A percentile compares a stretch with the other conserved stretches of the same genome.
Evolutionary conservation across 2,329 filamentous ascomycete genomes (phyloP).

Genomic region (Phyllosticta citriasiana): DNA sequence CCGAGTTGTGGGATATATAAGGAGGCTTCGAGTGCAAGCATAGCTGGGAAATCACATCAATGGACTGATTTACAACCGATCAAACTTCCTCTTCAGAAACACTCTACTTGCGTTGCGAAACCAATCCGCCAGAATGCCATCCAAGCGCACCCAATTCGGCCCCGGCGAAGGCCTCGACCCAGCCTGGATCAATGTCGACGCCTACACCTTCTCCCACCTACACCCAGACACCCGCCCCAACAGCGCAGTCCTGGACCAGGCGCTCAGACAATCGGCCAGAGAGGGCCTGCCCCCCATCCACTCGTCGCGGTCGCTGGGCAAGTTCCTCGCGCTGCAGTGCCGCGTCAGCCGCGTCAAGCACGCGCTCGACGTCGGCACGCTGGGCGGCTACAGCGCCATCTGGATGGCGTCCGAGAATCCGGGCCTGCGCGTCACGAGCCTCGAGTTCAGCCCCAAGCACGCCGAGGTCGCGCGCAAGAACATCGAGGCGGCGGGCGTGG

Average conservation of each 20-base stretch:
- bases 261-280: neutral
- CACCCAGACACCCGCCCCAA: neutral
- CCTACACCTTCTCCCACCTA: neutral
- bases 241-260: neutral
- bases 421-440: constrained; percentile 35
- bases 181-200: neutral
- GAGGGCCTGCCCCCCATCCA: constrained; percentile 22
- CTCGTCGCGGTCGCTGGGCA: constrained; percentile 23
- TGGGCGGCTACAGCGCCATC: constrained; percentile 46
- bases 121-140: neutral
- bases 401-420: constrained; percentile 38
- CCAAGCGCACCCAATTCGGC: neutral
- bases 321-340: constrained; percentile 25
- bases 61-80: neutral
- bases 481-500: constrained; percentile 30
- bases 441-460: constrained; percentile 40
- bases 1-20: neutral
- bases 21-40: neutral
- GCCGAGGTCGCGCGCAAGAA: constrained; percentile 39
- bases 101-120: neutral
- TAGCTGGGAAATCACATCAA: neutral
- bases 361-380: constrained; percentile 44
- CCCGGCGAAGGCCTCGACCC: neutral
- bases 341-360: constrained; percentile 20
- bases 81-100: neutral